These are phyloP conservation scores for Apophysomyces trapeziformis DNA, from an alignment of 371 early-diverging fungal genomes.

Conservation along the genomic window DNA sequence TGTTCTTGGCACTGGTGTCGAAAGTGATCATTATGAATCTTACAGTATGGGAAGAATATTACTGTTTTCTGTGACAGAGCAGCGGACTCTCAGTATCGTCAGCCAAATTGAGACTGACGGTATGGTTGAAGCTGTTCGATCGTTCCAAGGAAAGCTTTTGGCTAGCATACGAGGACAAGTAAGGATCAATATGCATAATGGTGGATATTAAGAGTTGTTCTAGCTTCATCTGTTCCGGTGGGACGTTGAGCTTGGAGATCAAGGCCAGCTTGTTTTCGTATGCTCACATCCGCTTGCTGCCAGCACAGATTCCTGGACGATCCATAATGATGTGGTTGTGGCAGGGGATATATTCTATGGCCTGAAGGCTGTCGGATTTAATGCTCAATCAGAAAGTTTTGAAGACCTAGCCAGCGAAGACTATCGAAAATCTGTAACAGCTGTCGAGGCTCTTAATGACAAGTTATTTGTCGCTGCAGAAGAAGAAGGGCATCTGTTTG, in stretches of 20 bases:
- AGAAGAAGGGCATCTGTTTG: constrained; percentile 66
- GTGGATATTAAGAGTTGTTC: background rate
- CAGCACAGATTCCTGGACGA: constrained; percentile 34
- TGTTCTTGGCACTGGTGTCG: constrained; percentile 66
- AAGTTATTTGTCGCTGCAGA: constrained; percentile 70
- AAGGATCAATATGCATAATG: background rate
- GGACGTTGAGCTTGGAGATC: constrained; percentile 36
- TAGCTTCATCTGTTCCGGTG: constrained; percentile 42
- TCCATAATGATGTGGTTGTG: constrained; percentile 27
- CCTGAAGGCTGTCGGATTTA: constrained; percentile 42
- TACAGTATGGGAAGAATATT: constrained; percentile 61
- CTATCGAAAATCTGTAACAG: constrained; percentile 67
- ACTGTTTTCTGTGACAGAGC: constrained; percentile 51
- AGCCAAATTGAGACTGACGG: constrained; percentile 49
- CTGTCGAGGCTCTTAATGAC: constrained; percentile 63
- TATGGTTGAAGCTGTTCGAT: constrained; percentile 52
- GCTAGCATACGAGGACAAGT: constrained; percentile 63
- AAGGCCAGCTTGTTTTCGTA: constrained; percentile 26
- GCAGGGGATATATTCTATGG: constrained; percentile 44
- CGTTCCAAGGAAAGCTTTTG: constrained; percentile 56
- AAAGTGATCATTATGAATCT: constrained; percentile 55
- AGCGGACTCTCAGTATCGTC: constrained; percentile 51
- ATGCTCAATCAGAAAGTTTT: constrained; percentile 58
- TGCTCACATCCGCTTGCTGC: constrained; percentile 34
- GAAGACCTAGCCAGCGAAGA: constrained; percentile 72